Base-by-base conservation (phyloP, 768 basidiomycete genomes). In the Pisolithus tinctorius region DNA sequence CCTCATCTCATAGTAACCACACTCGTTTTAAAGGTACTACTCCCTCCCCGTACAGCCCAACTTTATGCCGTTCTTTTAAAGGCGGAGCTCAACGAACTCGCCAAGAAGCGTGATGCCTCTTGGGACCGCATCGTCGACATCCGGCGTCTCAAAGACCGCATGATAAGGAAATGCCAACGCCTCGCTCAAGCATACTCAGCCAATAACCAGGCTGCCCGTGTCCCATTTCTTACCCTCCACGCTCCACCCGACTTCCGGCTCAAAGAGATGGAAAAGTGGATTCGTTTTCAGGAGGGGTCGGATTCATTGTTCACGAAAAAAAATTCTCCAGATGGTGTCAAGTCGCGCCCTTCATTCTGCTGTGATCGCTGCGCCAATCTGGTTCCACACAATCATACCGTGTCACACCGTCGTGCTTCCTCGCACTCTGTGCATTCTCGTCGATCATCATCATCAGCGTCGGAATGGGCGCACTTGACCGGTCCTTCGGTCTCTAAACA, bases 191-290 rank as follows among this genome's bases (percentile, higher is more conserved):
- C 66, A 49, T 61, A 67, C 47, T 68, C 76, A 11, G 62, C 72
- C 29, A 63, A 70, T 26, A 72, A 66, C 40, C 66, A 72, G 49
- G 63, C 71, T 46, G 64, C 73, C 31, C 64, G 66, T 16, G 68
- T 73, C 48, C 71, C 77, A 30, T 87, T 86, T 66, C 80, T 82
- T 55, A 83, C 83, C 10, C 68, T 86, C 37, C 73, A 84, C 45
- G 84, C 86, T 1, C 84, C 86, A 3, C 62, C 77, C 31, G 86
- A 88, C 62, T 88, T 88, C 61, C 76, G 84, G 17, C 67, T 87
- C 36, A 85, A 85, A 66, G 85, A 86, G 65, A 85, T 88, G 80
- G 86, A 88, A 60, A 81, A 79, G 52, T 88, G 86, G 86, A 79
- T 85, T 59, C 73, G 78, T 51, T 71, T 76, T 29, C 79, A 83